Percentiles rank a stretch among this genome's conserved stretches.
Evolutionary conservation across 2,329 filamentous ascomycete genomes (phyloP).

Genomic region (Bipolaris victoriae): DNA sequence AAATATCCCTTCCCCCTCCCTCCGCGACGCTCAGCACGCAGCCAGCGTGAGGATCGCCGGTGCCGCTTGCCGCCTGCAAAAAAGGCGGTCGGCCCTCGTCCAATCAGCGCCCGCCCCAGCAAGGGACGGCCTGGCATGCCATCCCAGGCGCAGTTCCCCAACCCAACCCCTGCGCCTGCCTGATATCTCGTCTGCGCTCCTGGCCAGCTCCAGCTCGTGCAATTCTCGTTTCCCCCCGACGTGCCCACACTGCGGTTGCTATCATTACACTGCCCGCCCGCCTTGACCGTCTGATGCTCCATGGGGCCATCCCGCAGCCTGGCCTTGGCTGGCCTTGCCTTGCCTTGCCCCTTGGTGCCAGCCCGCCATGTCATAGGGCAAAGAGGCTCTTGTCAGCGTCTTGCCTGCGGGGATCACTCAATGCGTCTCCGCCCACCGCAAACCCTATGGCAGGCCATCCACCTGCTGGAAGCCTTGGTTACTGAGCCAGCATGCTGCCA

Average conservation of each 20-base stretch:
- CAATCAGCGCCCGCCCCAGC: slow-evolving; percentile 23
- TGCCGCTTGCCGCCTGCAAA: slow-evolving; percentile 30
- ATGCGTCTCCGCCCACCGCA: slow-evolving; percentile 16
- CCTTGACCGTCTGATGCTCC: slow-evolving; percentile 17
- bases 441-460: slow-evolving; percentile 16
- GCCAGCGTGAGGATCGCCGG: slow-evolving; percentile 24
- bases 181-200: slow-evolving; percentile 2
- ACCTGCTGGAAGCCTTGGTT: slow-evolving; percentile 4
- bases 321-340: slow-evolving; percentile 2
- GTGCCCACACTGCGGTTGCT: not conserved
- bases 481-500: slow-evolving; percentile 6
- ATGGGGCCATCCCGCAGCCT: not conserved
- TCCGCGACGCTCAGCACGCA: slow-evolving; percentile 24
- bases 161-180: slow-evolving; percentile 20
- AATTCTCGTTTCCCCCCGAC: not conserved
- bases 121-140: slow-evolving; percentile 11
- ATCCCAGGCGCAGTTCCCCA: slow-evolving; percentile 25
- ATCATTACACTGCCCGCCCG: slow-evolving; percentile 4
- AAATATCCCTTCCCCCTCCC: slow-evolving; percentile 12
- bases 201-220: not conserved
- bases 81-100: slow-evolving; percentile 30
- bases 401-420: not conserved
- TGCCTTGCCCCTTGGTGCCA: slow-evolving; percentile 2
- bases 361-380: not conserved
- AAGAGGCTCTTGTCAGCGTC: slow-evolving; percentile 4